Evolutionary conservation across 1,284 basidiomycete genomes (phyloP).

Genomic region (Trametes pubescens): DNA sequence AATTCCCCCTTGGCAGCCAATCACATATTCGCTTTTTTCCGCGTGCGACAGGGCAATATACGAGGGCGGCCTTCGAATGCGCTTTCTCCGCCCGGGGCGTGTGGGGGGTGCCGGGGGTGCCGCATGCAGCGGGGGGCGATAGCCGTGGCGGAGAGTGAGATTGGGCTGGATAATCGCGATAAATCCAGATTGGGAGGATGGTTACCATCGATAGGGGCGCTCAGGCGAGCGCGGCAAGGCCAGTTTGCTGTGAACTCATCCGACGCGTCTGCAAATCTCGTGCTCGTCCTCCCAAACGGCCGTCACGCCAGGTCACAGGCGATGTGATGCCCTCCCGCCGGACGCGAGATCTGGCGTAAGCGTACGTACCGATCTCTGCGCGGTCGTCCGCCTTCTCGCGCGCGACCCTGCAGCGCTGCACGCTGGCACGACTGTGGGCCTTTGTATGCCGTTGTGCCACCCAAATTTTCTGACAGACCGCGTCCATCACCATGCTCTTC

Average conservation of each 20-base stretch:
- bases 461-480: conserved; percentile 13
- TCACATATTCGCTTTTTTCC: conserved; percentile 9
- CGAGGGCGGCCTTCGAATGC: conserved; percentile 1
- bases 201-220: conserved; percentile 33
- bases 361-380: neutral
- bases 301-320: neutral
- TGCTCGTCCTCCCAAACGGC: conserved; percentile 1
- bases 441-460: conserved; percentile 11
- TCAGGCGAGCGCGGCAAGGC: neutral
- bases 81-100: conserved; percentile 21
- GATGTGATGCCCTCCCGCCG: neutral
- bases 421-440: neutral
- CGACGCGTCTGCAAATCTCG: conserved; percentile 23
- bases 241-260: conserved; percentile 22
- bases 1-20: conserved; percentile 17
- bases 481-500: conserved; percentile 14
- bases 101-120: conserved; percentile 1
- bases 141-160: conserved; percentile 24
- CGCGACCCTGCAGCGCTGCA: neutral
- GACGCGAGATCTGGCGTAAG: neutral
- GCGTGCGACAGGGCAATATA: conserved; percentile 5
- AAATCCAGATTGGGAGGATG: conserved; percentile 24
- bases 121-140: conserved; percentile 10
- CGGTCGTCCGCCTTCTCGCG: neutral
- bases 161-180: conserved; percentile 23